These are phyloP conservation scores for Chenopodium quinoa DNA, from an alignment of 148 eudicot species.

Conservation along the genomic window DNA sequence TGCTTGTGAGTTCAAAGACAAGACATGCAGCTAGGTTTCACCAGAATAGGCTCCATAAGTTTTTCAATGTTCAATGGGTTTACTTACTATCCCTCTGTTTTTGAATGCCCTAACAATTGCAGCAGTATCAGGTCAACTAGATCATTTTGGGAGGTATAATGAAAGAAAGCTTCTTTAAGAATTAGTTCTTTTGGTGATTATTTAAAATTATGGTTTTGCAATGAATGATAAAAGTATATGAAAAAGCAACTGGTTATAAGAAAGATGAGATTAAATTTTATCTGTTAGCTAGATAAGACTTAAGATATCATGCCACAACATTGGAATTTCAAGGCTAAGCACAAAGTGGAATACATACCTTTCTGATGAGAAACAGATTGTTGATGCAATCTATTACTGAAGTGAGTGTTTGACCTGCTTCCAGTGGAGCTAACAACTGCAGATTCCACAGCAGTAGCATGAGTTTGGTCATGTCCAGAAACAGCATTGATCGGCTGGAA, in stretches of 20 bases:
- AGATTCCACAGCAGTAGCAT: slow-evolving; percentile 45
- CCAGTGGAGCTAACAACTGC: slow-evolving; percentile 33
- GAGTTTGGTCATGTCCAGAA: slow-evolving; percentile 45
- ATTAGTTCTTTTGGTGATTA: not conserved
- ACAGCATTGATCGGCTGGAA: slow-evolving; percentile 31
- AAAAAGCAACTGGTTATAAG: not conserved
- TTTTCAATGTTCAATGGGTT: not conserved
- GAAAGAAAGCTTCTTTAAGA: not conserved
- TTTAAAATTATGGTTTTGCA: not conserved
- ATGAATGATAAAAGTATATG: not conserved
- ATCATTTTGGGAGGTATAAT: not conserved
- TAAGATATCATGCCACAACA: not conserved
- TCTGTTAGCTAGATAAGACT: not conserved
- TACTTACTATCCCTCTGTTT: not conserved
- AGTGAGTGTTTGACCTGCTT: slow-evolving; percentile 51
- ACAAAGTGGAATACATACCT: slow-evolving; percentile 42
- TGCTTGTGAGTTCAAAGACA: not conserved
- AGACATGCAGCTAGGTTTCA: not conserved
- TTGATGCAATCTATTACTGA: slow-evolving; percentile 51
- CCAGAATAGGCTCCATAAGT: not conserved
- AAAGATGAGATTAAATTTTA: too few species aligned
- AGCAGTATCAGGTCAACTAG: too few species aligned
- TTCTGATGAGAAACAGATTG: slow-evolving; percentile 64
- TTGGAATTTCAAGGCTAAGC: too few species aligned
- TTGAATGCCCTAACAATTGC: too few species aligned